Percentiles rank a stretch among this genome's conserved stretches.
phyloP scores from a whole-genome alignment of 208 protist species.

The Wallacemonas collosoma region DNA sequence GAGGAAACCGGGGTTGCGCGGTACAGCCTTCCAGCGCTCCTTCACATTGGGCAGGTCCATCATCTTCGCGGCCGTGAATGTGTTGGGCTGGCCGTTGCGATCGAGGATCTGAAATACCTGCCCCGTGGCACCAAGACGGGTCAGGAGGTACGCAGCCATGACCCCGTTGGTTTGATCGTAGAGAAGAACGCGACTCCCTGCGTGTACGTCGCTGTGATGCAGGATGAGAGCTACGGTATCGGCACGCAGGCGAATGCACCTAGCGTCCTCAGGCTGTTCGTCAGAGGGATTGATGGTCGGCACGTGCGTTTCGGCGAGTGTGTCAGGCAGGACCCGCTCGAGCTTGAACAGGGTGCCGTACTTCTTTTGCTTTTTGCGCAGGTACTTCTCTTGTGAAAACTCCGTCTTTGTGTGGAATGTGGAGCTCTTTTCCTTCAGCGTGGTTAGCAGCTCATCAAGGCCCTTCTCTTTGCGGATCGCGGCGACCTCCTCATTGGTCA shows the following conservation, averaged over 20 bases:
- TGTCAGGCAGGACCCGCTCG: constrained; percentile 71
- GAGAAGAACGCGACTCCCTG: constrained; percentile 70
- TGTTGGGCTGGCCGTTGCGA: constrained; percentile 77
- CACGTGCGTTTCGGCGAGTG: constrained; percentile 73
- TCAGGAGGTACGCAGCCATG: constrained; percentile 69
- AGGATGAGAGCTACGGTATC: constrained; percentile 88
- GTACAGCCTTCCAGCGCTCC: constrained; percentile 86
- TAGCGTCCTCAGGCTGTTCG: constrained; percentile 58
- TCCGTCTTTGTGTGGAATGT: constrained; percentile 89
- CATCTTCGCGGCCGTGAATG: constrained; percentile 50
- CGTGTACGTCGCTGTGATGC: constrained; percentile 83
- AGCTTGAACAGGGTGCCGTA: constrained; percentile 88
- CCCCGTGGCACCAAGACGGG: constrained; percentile 67
- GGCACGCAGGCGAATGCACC: constrained; percentile 67
- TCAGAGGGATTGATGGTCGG: constrained; percentile 84
- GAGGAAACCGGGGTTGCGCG: constrained; percentile 74
- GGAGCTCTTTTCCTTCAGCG: constrained; percentile 80
- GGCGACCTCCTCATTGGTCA: constrained; percentile 78
- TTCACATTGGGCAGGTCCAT: constrained; percentile 63
- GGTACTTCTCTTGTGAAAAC: constrained; percentile 93
- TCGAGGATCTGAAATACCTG: constrained; percentile 84
- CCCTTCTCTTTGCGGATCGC: constrained; percentile 76
- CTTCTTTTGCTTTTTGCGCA: constrained; percentile 91
- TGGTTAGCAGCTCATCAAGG: constrained; percentile 70
- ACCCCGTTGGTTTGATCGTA: constrained; percentile 88